A percentile compares a stretch with the other conserved stretches of the same genome.
Evolutionary conservation across 345 rosid genomes (phyloP).

Genomic region (Gossypium sturtianum): DNA sequence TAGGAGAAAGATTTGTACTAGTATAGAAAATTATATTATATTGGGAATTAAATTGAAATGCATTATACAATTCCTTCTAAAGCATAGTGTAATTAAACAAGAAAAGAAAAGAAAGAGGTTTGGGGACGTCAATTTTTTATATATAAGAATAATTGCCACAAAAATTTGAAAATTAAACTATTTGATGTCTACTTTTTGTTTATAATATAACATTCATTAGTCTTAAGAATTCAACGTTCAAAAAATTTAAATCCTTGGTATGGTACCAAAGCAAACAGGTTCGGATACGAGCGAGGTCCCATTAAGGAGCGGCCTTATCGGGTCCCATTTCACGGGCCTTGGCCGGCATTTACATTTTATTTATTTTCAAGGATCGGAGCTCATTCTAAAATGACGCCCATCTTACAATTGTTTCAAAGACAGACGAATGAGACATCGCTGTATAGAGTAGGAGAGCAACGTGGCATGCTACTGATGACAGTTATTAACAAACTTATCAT

Average conservation of each 20-base stretch:
- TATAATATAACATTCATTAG: neutral
- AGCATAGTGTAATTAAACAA: neutral
- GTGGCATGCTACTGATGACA: neutral
- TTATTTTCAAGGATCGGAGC: neutral
- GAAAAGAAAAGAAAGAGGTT: neutral
- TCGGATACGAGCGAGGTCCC: conserved; percentile 25
- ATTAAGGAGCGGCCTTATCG: conserved; percentile 28
- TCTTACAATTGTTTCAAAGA: neutral
- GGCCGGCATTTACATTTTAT: conserved; percentile 14
- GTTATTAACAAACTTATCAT: neutral
- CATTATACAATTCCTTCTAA: neutral
- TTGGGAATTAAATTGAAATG: too few species aligned
- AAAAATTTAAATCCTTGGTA: conserved; percentile 16
- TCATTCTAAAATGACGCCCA: neutral
- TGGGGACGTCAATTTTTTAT: neutral
- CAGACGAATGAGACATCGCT: conserved; percentile 2
- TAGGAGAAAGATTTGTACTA: neutral
- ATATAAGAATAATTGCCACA: neutral
- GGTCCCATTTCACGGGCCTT: conserved; percentile 45
- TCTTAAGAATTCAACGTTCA: conserved; percentile 12
- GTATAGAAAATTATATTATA: neutral
- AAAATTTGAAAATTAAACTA: conserved; percentile 2
- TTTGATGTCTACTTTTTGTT: neutral
- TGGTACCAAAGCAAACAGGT: conserved; percentile 21
- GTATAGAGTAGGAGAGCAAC: neutral